phyloP scores from a whole-genome alignment of 768 basidiomycete genomes.

The Suillus clintonianus region DNA sequence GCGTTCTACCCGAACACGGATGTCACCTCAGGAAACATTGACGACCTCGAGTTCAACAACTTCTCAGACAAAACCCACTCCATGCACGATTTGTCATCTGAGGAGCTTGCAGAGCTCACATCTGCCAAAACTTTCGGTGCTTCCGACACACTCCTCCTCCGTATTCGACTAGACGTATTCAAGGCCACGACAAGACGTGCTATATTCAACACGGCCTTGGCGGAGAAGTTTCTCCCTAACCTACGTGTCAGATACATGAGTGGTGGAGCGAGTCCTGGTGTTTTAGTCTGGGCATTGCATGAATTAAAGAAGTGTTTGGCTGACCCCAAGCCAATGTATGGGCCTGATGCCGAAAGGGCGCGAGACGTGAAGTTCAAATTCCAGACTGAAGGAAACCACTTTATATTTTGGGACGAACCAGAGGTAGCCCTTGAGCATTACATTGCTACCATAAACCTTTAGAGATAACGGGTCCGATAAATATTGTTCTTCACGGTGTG shows the following conservation, averaged over 20 bases:
- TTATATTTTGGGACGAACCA: not conserved
- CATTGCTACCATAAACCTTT: not conserved
- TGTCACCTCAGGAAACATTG: not conserved
- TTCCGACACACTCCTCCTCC: not conserved
- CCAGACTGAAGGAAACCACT: not conserved
- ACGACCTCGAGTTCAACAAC: conserved; percentile 5
- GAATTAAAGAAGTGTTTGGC: conserved; percentile 2
- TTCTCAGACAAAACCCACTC: not conserved
- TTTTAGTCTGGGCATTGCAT: not conserved
- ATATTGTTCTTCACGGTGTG: not conserved
- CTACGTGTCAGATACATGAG: conserved; percentile 6
- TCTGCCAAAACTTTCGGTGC: not conserved
- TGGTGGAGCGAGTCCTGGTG: not conserved
- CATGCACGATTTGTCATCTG: conserved; percentile 1
- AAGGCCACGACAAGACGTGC: conserved; percentile 2
- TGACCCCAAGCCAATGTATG: not conserved
- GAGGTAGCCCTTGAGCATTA: not conserved
- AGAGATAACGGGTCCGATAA: not conserved
- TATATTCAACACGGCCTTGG: conserved; percentile 7
- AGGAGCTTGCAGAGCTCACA: conserved; percentile 4
- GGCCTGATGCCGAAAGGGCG: not conserved
- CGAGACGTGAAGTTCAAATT: not conserved
- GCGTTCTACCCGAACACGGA: conserved; percentile 1
- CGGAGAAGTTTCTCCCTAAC: conserved; percentile 4
- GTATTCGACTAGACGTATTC: not conserved